Evolutionary conservation across 1,139 yeast genomes (phyloP).

Genomic region (Taphrina populina): DNA sequence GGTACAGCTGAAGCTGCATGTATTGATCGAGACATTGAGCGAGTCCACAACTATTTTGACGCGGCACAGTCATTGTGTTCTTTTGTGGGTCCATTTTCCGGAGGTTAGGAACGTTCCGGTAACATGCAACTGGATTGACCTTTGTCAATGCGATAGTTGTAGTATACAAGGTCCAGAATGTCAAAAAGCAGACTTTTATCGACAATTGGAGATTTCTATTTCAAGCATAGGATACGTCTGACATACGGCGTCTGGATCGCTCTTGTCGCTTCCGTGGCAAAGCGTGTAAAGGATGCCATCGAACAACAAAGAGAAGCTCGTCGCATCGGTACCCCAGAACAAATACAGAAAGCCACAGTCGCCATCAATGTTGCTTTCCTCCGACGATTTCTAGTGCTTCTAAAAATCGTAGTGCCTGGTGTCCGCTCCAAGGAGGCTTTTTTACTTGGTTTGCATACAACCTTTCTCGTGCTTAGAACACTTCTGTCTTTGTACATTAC

Average conservation of each 20-base stretch:
- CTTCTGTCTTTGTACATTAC: conserved; percentile 79
- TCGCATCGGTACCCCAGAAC: conserved; percentile 1
- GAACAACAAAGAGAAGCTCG: conserved; percentile 19
- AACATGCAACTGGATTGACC: too few relatives aligned
- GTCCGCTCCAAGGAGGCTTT: conserved; percentile 45
- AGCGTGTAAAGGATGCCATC: conserved; percentile 18
- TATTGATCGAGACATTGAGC: too few relatives aligned
- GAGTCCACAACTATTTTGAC: too few relatives aligned
- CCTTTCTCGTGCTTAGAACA: conserved; percentile 66
- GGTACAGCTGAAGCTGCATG: too few relatives aligned
- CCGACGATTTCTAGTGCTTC: conserved; percentile 42
- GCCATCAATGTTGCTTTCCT: conserved; percentile 46
- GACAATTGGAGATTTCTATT: conserved; percentile 7
- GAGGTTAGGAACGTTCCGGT: too few relatives aligned
- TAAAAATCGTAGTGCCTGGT: conserved; percentile 46
- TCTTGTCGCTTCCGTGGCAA: conserved; percentile 8
- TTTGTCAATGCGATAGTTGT: too few relatives aligned
- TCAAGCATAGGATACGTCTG: conserved; percentile 5
- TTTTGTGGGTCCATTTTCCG: too few relatives aligned
- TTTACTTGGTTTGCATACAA: conserved; percentile 58
- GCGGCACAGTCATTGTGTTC: too few relatives aligned
- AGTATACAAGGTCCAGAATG: too few relatives aligned
- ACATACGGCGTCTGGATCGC: conserved; percentile 11
- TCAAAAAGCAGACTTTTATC: too few relatives aligned
- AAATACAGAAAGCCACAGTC: conserved; percentile 3